A percentile compares a stretch with the other conserved stretches of the same genome.
Conservation (phyloP, 352 stramenopile genomes). For the Pythium brassicae region DNA sequence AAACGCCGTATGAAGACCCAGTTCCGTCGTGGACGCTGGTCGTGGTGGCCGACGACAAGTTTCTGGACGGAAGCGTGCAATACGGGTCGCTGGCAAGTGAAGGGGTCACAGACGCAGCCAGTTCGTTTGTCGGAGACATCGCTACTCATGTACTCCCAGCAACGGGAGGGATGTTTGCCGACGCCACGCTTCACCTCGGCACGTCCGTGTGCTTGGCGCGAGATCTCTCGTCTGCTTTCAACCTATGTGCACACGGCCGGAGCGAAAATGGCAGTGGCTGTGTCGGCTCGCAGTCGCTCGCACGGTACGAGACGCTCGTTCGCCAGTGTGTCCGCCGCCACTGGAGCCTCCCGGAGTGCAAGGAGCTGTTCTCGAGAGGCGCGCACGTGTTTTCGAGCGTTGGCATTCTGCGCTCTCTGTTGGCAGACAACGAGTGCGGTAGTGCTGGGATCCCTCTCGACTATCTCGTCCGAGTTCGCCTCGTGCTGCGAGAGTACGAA, state of each 20-base stretch:
- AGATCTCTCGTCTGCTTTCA: slow-evolving; percentile 23
- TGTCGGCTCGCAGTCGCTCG: not conserved
- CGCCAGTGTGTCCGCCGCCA: slow-evolving; percentile 37
- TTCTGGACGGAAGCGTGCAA: slow-evolving; percentile 4
- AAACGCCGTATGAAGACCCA: slow-evolving; percentile 7
- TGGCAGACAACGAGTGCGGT: slow-evolving; percentile 10
- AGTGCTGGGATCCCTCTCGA: slow-evolving; percentile 21
- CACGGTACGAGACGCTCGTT: slow-evolving; percentile 16
- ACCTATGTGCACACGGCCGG: slow-evolving; percentile 1
- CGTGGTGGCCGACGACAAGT: slow-evolving; percentile 9
- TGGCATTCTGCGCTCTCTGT: slow-evolving; percentile 28
- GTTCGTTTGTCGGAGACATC: slow-evolving; percentile 25
- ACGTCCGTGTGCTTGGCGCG: slow-evolving; percentile 24
- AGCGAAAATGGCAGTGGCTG: not conserved
- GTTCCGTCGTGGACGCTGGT: slow-evolving; percentile 12
- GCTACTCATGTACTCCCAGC: slow-evolving; percentile 20
- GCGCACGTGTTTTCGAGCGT: slow-evolving; percentile 40
- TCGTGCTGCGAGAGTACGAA: slow-evolving; percentile 42
- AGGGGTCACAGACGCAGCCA: not conserved
- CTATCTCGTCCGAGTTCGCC: slow-evolving; percentile 23
- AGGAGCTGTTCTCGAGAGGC: slow-evolving; percentile 30
- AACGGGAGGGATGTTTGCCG: slow-evolving; percentile 17
- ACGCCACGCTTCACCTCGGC: slow-evolving; percentile 37
- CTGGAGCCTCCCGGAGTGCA: slow-evolving; percentile 28
- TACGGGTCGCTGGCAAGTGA: not conserved